A percentile compares a stretch with the other conserved stretches of the same genome.
Evolutionary conservation across 805 yeast species (phyloP).

Genomic region (Lipomyces mesembrius): DNA sequence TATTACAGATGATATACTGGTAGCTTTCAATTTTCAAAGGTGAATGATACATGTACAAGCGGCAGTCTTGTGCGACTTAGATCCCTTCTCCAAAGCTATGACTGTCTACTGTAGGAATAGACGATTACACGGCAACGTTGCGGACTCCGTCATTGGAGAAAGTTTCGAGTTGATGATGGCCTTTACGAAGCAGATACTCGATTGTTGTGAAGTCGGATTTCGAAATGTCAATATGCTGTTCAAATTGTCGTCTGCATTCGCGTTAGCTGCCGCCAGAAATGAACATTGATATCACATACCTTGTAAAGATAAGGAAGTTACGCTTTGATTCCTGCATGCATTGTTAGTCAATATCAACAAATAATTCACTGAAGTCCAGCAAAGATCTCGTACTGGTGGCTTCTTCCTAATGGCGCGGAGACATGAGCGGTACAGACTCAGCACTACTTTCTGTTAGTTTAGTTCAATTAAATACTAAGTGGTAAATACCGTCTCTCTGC

Average conservation of each 20-base stretch:
- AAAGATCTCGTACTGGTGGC: conserved; percentile 46
- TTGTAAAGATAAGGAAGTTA: conserved; percentile 54
- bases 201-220: conserved; percentile 83
- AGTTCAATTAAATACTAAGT: neutral
- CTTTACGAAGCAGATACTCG: conserved; percentile 80
- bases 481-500: conserved; percentile 49
- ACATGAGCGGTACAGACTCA: conserved; percentile 56
- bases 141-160: conserved; percentile 72
- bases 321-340: conserved; percentile 46
- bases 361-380: no score
- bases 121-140: conserved; percentile 54
- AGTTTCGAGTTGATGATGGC: conserved; percentile 72
- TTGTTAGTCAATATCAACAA: neutral
- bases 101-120: neutral
- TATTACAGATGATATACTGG: neutral
- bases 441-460: conserved; percentile 38
- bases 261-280: neutral
- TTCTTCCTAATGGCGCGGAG: conserved; percentile 54
- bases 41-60: neutral
- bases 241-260: conserved; percentile 57
- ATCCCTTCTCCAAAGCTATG: neutral
- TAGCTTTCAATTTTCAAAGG: neutral
- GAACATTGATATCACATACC: conserved; percentile 38
- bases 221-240: conserved; percentile 58
- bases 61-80: neutral